phyloP scores from a whole-genome alignment of 371 early-diverging fungal species.

The Dinochytrium kinnereticum region DNA sequence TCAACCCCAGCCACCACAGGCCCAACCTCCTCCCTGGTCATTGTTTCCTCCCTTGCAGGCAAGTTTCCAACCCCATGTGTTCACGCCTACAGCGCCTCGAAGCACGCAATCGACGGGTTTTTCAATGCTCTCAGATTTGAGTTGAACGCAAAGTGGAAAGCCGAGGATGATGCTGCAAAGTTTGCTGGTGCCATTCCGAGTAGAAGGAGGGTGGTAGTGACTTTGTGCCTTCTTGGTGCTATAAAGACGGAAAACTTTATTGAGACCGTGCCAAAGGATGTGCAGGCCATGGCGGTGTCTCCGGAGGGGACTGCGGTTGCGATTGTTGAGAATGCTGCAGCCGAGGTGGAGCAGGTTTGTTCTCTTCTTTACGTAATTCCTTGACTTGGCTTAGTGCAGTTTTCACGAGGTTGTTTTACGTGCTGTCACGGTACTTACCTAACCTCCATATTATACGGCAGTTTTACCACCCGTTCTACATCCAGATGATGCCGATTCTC shows the following conservation, averaged over 20 bases:
- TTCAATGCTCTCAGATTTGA: constrained; percentile 22
- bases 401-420: constrained; percentile 2
- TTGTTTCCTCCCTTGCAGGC: constrained; percentile 27
- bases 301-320: constrained; percentile 14
- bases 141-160: constrained; percentile 2
- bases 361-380: neutral
- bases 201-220: constrained; percentile 5
- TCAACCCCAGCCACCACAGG: neutral
- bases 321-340: constrained; percentile 21
- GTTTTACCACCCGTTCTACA: constrained; percentile 13
- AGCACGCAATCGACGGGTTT: constrained; percentile 33
- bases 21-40: constrained; percentile 6
- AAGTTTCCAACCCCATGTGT: constrained; percentile 22
- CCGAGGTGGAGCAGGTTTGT: neutral
- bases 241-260: constrained; percentile 27
- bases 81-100: constrained; percentile 33
- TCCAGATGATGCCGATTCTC: neutral
- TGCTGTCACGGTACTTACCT: neutral
- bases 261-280: neutral
- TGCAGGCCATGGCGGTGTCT: constrained; percentile 16
- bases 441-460: neutral
- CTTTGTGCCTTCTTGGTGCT: constrained; percentile 18
- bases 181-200: neutral
- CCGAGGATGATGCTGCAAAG: neutral
- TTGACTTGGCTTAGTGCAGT: neutral